Evolutionary conservation across 164 flowering plant genomes (phyloP).

Genomic region (Cinnamomum chago): DNA sequence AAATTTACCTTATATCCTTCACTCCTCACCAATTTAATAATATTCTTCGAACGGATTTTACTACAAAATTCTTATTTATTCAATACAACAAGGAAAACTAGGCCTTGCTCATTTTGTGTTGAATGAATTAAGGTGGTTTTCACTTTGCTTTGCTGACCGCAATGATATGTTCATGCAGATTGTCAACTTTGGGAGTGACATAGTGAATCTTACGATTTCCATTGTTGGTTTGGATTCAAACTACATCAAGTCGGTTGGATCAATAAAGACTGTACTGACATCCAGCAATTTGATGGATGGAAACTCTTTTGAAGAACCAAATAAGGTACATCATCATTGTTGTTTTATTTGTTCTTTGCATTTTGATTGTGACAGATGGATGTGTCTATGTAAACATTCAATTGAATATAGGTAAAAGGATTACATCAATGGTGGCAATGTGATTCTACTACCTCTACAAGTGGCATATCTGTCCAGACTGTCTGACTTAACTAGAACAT

Average conservation of each 20-base stretch:
- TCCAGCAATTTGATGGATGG: constrained; percentile 71
- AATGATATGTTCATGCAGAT: constrained; percentile 38
- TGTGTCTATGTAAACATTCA: not conserved
- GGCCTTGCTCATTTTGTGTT: not conserved
- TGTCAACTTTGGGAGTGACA: constrained; percentile 64
- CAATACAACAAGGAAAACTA: no score
- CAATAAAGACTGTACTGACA: constrained; percentile 52
- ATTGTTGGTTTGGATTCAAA: constrained; percentile 48
- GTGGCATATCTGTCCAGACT: not conserved
- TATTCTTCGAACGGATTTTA: not conserved
- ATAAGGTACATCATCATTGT: constrained; percentile 41
- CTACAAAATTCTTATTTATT: not conserved
- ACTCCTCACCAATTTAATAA: no score
- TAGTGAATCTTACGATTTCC: constrained; percentile 48
- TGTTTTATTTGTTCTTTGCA: no score
- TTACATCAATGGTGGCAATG: not conserved
- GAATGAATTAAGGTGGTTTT: not conserved
- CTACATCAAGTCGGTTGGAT: constrained; percentile 28
- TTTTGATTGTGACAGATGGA: not conserved
- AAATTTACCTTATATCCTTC: no score
- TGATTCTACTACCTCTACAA: not conserved
- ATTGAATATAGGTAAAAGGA: not conserved
- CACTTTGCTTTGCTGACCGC: not conserved
- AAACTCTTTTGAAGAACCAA: constrained; percentile 65
- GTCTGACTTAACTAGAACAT: no score